A percentile compares a stretch with the other conserved stretches of the same genome.
phyloP scores from a whole-genome alignment of 345 rosid genomes.

The Hibiscus syriacus region DNA sequence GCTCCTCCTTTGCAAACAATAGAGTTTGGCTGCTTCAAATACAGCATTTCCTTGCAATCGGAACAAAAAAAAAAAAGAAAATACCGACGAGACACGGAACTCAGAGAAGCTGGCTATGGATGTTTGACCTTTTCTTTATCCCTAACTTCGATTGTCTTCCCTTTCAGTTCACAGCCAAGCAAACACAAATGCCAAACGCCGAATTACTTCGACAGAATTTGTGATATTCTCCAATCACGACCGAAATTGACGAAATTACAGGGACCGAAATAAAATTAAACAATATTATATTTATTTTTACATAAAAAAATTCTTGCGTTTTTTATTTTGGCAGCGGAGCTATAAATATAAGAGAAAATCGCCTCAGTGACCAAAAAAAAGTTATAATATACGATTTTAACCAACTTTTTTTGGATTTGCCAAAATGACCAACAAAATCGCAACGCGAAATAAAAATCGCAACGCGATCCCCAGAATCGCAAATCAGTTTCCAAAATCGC shows the following conservation, averaged over 20 bases:
- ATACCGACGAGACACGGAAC: not conserved
- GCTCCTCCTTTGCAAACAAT: constrained; percentile 33
- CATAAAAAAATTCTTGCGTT: not conserved
- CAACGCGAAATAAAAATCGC: no score
- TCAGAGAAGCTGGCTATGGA: not conserved
- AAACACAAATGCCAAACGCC: not conserved
- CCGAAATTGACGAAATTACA: not conserved
- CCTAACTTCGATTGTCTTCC: not conserved
- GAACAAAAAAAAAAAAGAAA: not conserved
- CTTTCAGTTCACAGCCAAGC: constrained; percentile 5
- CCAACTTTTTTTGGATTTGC: no score
- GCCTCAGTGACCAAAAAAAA: no score
- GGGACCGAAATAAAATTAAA: not conserved
- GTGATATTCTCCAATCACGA: not conserved
- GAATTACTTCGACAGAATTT: not conserved
- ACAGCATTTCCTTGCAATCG: constrained; percentile 36
- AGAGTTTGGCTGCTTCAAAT: constrained; percentile 74
- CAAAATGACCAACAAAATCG: no score
- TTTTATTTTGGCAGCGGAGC: not conserved
- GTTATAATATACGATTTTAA: no score
- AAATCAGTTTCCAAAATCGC: no score
- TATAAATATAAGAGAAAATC: no score
- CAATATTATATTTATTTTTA: not conserved
- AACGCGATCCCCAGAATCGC: no score
- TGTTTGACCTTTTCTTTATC: not conserved